phyloP scores from a whole-genome alignment of 306 rosid species.

The Luffa aegyptiaca region DNA sequence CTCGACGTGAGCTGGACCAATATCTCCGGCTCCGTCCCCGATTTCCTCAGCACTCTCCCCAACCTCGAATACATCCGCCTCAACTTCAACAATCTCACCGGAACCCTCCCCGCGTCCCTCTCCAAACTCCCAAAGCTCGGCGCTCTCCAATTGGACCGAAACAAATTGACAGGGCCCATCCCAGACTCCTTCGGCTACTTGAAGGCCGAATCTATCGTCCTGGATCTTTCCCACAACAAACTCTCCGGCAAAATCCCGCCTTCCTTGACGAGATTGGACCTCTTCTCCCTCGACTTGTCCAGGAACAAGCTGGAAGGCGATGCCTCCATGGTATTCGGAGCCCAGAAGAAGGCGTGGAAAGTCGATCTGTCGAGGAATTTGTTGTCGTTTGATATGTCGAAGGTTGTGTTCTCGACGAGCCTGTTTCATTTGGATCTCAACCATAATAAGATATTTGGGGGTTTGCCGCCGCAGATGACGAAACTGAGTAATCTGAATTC shows the following conservation, averaged over 20 bases:
- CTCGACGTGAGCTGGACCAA: slow-evolving; percentile 39
- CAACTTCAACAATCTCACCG: slow-evolving; percentile 42
- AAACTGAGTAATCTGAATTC: slow-evolving; percentile 21
- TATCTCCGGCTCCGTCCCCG: slow-evolving; percentile 47
- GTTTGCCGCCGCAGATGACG: slow-evolving; percentile 31
- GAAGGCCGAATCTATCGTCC: slow-evolving; percentile 4
- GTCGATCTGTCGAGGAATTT: slow-evolving; percentile 51
- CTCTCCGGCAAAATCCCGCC: slow-evolving; percentile 44
- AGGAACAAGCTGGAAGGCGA: slow-evolving; percentile 70
- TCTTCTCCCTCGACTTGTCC: slow-evolving; percentile 25
- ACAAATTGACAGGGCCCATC: slow-evolving; percentile 32
- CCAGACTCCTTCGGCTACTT: slow-evolving; percentile 35
- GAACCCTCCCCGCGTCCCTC: slow-evolving; percentile 54
- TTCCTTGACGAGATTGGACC: slow-evolving; percentile 26
- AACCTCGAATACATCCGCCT: slow-evolving; percentile 25
- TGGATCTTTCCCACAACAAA: slow-evolving; percentile 34
- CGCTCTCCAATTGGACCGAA: slow-evolving; percentile 32
- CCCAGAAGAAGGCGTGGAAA: slow-evolving; percentile 22
- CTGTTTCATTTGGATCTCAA: slow-evolving; percentile 44
- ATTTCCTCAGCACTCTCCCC: slow-evolving; percentile 41
- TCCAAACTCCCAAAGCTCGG: slow-evolving; percentile 21
- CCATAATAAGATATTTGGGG: slow-evolving; percentile 48
- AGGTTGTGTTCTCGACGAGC: slow-evolving; percentile 27
- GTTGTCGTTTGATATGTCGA: slow-evolving; percentile 38
- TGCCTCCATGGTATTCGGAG: slow-evolving; percentile 44